Base-by-base conservation (phyloP, 768 basidiomycete genomes). In the Pleurotus tuber-regium region DNA sequence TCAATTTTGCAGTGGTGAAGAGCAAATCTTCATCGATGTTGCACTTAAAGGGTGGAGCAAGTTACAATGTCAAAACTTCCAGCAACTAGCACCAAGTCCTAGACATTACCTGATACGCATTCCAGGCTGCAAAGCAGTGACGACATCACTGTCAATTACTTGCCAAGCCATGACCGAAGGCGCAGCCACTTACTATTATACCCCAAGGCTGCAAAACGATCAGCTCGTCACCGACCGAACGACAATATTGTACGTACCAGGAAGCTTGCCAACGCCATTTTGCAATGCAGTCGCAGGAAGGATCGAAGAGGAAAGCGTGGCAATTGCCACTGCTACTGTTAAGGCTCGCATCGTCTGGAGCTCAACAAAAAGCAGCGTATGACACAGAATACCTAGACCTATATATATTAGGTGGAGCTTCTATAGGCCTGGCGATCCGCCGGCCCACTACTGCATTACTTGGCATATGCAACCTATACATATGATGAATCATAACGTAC, bases 51-150 rank as follows among this genome's bases (percentile, higher is more conserved):
- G 75, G 35, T 14, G 5, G 19, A 25, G 38, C 4, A 35, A 11
- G 5, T 35, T 35, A 35, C 31, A 11, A 35, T 16, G 11, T 35
- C 16, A 35, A 16, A 35, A 35, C 11, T 7, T 11, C 4, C 31
- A 4, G 2, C 31, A 11, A 35, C 11, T 11, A 16, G 31, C 2
- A 35, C 12, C 3, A 2, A 35, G 11, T 33, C 18, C 35, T 18
- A 36, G 35, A n/a, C 58, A 74, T 47, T 53, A 84, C 83, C 57
- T 84, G 76, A 60, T 81, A 84, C 3, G 82, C 84, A 61, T 86
- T 86, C 84, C 84, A 86, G 5, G 84, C 84, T 86, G 35, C n/a
- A n/a, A n/a, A 29, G 7, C 40, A 23, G 42, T 19, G 35, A 38
- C 43, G 29, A 26, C 25, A 16, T 48, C 23, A 11, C n/a, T n/a